Conservation (phyloP, 2,329 filamentous ascomycete species). For the Trichothecium roseum region DNA sequence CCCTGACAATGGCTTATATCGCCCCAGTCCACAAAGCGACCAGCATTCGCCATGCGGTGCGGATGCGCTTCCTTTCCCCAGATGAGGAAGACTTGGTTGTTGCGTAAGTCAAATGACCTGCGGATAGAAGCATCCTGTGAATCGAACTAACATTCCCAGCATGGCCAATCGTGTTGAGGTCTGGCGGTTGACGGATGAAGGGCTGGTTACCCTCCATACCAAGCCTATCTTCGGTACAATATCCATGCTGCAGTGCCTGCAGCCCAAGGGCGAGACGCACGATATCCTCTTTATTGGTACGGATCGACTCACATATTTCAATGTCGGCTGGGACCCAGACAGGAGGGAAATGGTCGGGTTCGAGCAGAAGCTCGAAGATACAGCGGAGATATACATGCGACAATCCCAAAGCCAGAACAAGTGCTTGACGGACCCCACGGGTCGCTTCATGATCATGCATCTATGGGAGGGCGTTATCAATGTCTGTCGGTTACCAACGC, state of each 20-base stretch:
- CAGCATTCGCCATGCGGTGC: constrained; percentile 81
- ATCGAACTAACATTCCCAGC: constrained; percentile 27
- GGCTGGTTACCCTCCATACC: constrained; percentile 54
- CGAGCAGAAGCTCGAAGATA: constrained; percentile 40
- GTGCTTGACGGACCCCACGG: constrained; percentile 74
- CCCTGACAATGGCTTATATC: constrained; percentile 70
- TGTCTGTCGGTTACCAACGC: constrained; percentile 37
- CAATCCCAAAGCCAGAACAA: constrained; percentile 76
- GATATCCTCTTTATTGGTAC: constrained; percentile 92
- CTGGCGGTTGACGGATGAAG: constrained; percentile 58
- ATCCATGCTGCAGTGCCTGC: constrained; percentile 72
- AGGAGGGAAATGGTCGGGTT: constrained; percentile 38
- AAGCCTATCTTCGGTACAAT: constrained; percentile 77
- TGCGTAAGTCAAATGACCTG: constrained; percentile 52
- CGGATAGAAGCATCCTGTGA: constrained; percentile 1
- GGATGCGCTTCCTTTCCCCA: constrained; percentile 61
- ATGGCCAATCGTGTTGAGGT: constrained; percentile 82
- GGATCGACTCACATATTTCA: constrained; percentile 84
- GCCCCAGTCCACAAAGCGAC: constrained; percentile 88
- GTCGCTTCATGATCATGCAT: constrained; percentile 46
- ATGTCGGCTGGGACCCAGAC: constrained; percentile 66
- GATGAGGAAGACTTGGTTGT: constrained; percentile 76
- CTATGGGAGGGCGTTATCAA: constrained; percentile 51
- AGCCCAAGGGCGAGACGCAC: constrained; percentile 60
- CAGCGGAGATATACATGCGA: constrained; percentile 51